Conservation (phyloP, 208 protist species). For the Jaenimonas drosophilae region DNA sequence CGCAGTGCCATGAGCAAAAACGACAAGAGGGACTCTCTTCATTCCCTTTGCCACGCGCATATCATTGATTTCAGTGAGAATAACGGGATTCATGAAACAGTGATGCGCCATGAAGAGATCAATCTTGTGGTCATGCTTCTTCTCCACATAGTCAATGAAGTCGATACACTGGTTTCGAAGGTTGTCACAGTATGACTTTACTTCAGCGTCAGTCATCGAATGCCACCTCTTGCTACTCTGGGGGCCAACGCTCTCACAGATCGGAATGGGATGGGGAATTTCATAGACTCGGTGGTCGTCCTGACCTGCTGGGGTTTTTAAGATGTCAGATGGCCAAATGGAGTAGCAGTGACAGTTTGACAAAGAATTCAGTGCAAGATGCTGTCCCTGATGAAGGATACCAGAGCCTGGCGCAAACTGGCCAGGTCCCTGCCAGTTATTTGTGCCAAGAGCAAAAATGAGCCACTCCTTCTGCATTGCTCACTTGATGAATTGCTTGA, state of each 20-base stretch:
- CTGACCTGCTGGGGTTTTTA: constrained; percentile 37
- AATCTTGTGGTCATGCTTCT: constrained; percentile 36
- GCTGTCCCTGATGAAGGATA: constrained; percentile 70
- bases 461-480: constrained; percentile 52
- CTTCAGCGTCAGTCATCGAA: constrained; percentile 53
- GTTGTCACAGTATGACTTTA: constrained; percentile 35
- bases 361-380: constrained; percentile 49
- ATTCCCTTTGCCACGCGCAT: constrained; percentile 24
- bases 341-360: constrained; percentile 43
- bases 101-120: constrained; percentile 68
- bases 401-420: constrained; percentile 71
- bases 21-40: constrained; percentile 33
- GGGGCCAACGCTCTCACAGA: constrained; percentile 66
- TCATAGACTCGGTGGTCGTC: constrained; percentile 72
- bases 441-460: constrained; percentile 66
- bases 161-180: constrained; percentile 30
- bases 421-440: constrained; percentile 62
- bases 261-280: constrained; percentile 62
- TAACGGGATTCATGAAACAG: constrained; percentile 76
- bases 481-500: too few species aligned
- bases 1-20: constrained; percentile 68
- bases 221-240: constrained; percentile 71
- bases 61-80: constrained; percentile 50
- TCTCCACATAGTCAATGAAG: constrained; percentile 65
- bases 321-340: constrained; percentile 61